Evolutionary conservation across 345 rosid genomes (phyloP).

Genomic region (Populus simonii): DNA sequence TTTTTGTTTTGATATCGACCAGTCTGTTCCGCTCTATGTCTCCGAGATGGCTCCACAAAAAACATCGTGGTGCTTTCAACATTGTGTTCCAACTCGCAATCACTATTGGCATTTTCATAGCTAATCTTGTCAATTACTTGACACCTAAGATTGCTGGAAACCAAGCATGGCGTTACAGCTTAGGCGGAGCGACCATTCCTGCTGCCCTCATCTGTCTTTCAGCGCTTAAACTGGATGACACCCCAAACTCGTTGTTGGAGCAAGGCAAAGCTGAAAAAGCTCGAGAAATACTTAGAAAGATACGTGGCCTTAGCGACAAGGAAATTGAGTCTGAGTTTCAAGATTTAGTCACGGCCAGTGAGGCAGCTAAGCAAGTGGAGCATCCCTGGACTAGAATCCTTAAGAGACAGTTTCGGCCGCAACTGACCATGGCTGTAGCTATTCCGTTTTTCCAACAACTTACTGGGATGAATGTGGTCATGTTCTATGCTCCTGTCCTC

Average conservation of each 20-base stretch:
- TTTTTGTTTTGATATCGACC: not conserved
- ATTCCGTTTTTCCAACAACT: conserved; percentile 17
- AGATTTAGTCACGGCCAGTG: conserved; percentile 10
- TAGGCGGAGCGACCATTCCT: conserved; percentile 8
- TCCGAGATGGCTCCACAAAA: conserved; percentile 51
- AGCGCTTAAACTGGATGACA: not conserved
- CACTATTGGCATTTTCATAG: conserved; percentile 61
- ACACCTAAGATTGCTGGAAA: conserved; percentile 11
- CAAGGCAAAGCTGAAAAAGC: conserved; percentile 6
- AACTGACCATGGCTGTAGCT: conserved; percentile 7
- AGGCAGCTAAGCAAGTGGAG: not conserved
- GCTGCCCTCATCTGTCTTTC: not conserved
- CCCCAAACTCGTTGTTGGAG: conserved; percentile 13
- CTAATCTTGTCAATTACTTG: conserved; percentile 49
- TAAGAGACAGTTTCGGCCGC: conserved; percentile 11
- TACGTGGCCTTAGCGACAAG: not conserved
- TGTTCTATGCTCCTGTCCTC: conserved; percentile 21
- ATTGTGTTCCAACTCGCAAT: conserved; percentile 62
- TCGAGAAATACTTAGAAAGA: not conserved
- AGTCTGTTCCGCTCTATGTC: conserved; percentile 54
- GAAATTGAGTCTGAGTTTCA: conserved; percentile 7
- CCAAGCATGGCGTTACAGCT: conserved; percentile 8
- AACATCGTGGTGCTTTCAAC: conserved; percentile 46
- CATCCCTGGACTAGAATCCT: conserved; percentile 2
- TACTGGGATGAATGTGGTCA: conserved; percentile 18